Evolutionary conservation across 192 early-diverging fungal species (phyloP), one percentile per base, ranked within the genome.

Genomic region (Pilobolus umbonatus): DNA sequence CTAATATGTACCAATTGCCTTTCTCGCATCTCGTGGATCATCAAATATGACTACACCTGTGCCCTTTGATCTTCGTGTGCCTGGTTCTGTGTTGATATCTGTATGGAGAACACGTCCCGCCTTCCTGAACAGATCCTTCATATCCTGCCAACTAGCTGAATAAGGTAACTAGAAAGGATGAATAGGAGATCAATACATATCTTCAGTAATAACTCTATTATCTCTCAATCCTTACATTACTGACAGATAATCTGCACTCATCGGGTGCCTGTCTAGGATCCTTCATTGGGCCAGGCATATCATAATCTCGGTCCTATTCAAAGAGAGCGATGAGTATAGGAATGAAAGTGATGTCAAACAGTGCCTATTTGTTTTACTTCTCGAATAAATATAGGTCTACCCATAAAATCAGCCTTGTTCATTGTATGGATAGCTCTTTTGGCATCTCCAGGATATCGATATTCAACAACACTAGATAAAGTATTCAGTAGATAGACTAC

Each of bases 101-200:
- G 88, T 85, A 28, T 86, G 77, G 12, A 81, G 67, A 15, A 93
- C 84, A 26, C 29, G 39, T 61, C 83, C 88, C 30, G 88, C 84
- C 66, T 78, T 78, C 51, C 88, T 78, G 72, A 92, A 93, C 36
- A 92, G 61, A 67, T 91, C 89, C 56, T 94, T 94, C 68, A 94
- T 46, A 53, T 94, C 90, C 71, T 94, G 87, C 90, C 90, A 92
- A 29, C 81, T 83, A 34, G 88, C 81, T 28, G 79, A 74, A 63
- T 80, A 87, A 5, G 91, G 90, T 2, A 93, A 68, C 91, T 92
- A 63, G 34, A 19, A 19, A 11, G 11, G 9, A 34, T 34, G 25
- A 7, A 8, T 34, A 7, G 6, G 6, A 34, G 5, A 21, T 6
- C 19, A 21, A 31, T 17, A n/a, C 21, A 51, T 30, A 31, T 19